Base-by-base conservation (phyloP, 2,329 filamentous ascomycete genomes). In the Aspergillus flavus region DNA sequence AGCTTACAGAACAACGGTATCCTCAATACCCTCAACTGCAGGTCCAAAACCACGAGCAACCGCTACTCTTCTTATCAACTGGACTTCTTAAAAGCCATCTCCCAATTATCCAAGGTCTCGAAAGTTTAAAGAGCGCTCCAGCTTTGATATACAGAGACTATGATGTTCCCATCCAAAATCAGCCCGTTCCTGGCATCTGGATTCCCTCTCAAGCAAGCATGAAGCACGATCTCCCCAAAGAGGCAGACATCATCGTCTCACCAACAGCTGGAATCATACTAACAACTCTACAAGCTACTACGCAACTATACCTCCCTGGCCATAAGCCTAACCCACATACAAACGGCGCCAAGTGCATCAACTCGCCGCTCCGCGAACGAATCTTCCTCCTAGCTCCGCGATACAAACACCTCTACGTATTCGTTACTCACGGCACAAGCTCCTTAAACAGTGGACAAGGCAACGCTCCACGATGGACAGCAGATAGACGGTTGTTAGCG, bases 241-340 rank as follows among this genome's bases (percentile, higher is more conserved):
- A 79, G 66, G 75, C 91, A 3, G 93, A 97, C 69, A 76, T 97
- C 3, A 85, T 90, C 1, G 70, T 94, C 6, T 91, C 91, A 0
- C 87, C 91, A 0, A 82, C 81, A 0, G 87, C 85, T 0, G 93
- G 91, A 0, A 79, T 96, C 3, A 75, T 96, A 0, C 72, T 91
- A 23, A 91, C 91, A 0, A 91, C 86, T 0, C 79, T 94, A 6
- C 86, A 94, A 64, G 87, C 89, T 67, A 83, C 91, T 30, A 90
- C 89, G 50, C 94, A 97, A 71, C 86, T 84, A 55, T 82, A 89
- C 3, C 81, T 93, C 0, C 91, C 92, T 0, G 88, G 89, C 0
- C 84, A 87, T 58, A 80, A 75, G 10, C 65, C 70, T 16, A 46
- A 19, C 23, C 55, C 61, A 4, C 23, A 43, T 21, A 63, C 59